These are phyloP conservation scores for Huntiella decipiens DNA, from an alignment of 2,329 filamentous ascomycete species.

Conservation along the genomic window DNA sequence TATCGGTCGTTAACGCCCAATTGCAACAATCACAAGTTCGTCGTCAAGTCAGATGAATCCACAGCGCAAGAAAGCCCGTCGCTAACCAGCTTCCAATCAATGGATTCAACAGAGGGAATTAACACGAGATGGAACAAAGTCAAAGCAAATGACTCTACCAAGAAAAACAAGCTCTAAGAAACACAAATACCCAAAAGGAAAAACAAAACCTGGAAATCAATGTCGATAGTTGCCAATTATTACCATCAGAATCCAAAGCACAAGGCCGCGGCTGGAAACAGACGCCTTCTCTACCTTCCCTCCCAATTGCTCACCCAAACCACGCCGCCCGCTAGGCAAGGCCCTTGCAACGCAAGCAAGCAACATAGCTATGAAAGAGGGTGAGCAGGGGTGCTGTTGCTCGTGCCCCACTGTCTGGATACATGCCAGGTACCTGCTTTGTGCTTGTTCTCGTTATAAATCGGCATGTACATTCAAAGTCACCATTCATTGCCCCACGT, in stretches of 20 bases:
- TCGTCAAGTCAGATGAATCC: too few relatives aligned
- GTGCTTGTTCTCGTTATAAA: neutral
- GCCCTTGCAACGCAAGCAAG: conserved; percentile 6
- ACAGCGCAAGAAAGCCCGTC: too few relatives aligned
- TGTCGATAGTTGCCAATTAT: neutral
- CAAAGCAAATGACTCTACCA: neutral
- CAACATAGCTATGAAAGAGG: neutral
- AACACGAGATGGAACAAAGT: neutral
- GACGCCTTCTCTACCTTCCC: too few relatives aligned
- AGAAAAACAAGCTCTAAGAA: neutral
- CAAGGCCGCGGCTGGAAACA: neutral
- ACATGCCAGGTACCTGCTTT: neutral
- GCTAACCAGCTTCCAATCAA: too few relatives aligned
- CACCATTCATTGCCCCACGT: too few relatives aligned
- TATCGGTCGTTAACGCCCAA: conserved; percentile 2
- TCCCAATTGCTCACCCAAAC: too few relatives aligned
- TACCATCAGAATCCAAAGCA: neutral
- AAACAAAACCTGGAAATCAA: neutral
- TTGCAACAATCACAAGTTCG: too few relatives aligned
- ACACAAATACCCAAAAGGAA: neutral
- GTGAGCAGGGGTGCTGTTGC: neutral
- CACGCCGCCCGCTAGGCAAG: conserved; percentile 3
- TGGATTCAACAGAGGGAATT: too few relatives aligned
- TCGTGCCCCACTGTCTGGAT: neutral
- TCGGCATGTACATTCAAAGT: too few relatives aligned